Percentiles rank a stretch among this genome's conserved stretches.
Conservation (phyloP, 106 monocot genomes). For the Allium cepa region DNA sequence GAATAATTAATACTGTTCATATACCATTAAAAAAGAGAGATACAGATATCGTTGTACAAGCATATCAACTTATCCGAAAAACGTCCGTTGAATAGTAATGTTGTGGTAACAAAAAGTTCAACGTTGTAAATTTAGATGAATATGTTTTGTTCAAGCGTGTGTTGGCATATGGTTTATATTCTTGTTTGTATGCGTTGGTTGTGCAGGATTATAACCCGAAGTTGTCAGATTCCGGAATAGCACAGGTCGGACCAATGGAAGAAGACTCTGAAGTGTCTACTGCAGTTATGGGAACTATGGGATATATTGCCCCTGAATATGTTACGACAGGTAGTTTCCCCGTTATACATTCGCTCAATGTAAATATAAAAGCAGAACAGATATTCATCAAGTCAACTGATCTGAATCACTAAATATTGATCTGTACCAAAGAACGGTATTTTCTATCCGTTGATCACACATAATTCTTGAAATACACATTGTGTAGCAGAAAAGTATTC, state of each 20-base stretch:
- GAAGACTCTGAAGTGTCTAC: conserved; percentile 57
- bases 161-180: no score
- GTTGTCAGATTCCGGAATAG: conserved; percentile 75
- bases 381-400: neutral
- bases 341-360: neutral
- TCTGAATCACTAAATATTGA: neutral
- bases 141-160: no score
- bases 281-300: conserved; percentile 59
- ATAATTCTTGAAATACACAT: neutral
- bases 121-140: no score
- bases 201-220: conserved; percentile 50
- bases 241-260: conserved; percentile 51
- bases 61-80: no score
- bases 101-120: no score
- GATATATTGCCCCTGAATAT: conserved; percentile 20
- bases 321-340: neutral
- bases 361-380: neutral
- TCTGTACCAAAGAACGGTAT: neutral
- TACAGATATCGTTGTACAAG: no score
- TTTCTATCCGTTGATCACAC: neutral
- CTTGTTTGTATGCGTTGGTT: neutral
- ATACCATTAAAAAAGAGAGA: no score
- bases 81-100: no score
- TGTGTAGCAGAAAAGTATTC: neutral
- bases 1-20: no score